These are phyloP conservation scores for Leccinum boreale DNA, from an alignment of 768 basidiomycete genomes.

Conservation along the genomic window DNA sequence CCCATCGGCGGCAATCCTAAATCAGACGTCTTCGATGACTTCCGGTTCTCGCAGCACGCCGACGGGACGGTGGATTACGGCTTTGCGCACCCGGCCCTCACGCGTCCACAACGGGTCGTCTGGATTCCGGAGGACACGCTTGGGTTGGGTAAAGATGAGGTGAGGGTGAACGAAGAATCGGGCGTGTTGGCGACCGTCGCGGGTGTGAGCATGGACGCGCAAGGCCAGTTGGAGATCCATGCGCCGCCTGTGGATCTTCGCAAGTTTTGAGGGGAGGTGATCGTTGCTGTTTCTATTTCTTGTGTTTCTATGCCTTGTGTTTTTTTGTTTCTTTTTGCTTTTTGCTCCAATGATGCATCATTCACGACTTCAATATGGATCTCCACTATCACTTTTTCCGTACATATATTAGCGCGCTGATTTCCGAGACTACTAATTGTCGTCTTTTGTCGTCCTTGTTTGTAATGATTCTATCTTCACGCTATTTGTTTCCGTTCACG, in stretches of 20 bases:
- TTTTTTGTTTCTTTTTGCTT: not conserved
- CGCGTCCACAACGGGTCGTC: conserved; percentile 66
- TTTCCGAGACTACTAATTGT: not conserved
- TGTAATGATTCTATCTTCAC: conserved; percentile 2
- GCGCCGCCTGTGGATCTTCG: conserved; percentile 24
- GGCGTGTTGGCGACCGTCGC: conserved; percentile 50
- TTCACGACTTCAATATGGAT: not conserved
- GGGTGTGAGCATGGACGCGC: conserved; percentile 57
- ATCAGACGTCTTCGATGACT: conserved; percentile 12
- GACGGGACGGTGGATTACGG: conserved; percentile 47
- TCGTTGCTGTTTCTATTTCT: not conserved
- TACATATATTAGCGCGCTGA: not conserved
- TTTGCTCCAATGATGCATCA: not conserved
- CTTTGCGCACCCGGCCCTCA: conserved; percentile 86
- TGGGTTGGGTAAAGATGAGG: conserved; percentile 58
- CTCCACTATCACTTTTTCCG: not conserved
- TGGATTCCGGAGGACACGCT: conserved; percentile 79
- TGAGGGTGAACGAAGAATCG: conserved; percentile 45
- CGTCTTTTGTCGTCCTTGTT: not conserved
- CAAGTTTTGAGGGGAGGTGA: conserved; percentile 22
- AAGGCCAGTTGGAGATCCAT: conserved; percentile 47
- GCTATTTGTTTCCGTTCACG: not conserved
- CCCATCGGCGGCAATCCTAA: not conserved
- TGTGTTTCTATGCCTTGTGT: not conserved
- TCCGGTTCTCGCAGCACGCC: conserved; percentile 22